Conservation (phyloP, 805 yeast genomes). For the Wickerhamomyces sydowiorum region DNA sequence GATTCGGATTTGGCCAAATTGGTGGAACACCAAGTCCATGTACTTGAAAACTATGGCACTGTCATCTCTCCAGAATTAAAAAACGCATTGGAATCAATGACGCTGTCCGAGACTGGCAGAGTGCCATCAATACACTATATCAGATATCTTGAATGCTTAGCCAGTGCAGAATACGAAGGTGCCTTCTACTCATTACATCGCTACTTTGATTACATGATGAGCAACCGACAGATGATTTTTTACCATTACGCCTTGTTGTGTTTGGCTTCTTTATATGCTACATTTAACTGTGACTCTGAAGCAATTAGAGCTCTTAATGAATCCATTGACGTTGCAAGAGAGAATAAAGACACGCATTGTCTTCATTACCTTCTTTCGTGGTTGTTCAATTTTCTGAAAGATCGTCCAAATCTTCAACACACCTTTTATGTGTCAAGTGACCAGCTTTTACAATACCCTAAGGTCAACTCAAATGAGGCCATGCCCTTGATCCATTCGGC, state of each 20-base stretch:
- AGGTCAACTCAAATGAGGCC: constrained; percentile 24
- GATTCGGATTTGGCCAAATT: constrained; percentile 45
- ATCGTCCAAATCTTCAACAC: constrained; percentile 53
- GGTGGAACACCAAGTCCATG: constrained; percentile 46
- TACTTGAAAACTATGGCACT: constrained; percentile 47
- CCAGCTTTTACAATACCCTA: constrained; percentile 56
- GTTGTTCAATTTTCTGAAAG: constrained; percentile 64
- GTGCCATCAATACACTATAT: constrained; percentile 50
- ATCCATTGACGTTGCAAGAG: constrained; percentile 83
- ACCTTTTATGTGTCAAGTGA: constrained; percentile 52
- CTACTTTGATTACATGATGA: constrained; percentile 74
- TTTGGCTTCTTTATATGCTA: constrained; percentile 65
- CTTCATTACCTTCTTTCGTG: constrained; percentile 68
- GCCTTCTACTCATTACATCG: constrained; percentile 50
- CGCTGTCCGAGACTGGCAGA: constrained; percentile 37
- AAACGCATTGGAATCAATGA: constrained; percentile 37
- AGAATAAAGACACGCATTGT: constrained; percentile 69
- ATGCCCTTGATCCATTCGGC: constrained; percentile 36
- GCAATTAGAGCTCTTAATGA: constrained; percentile 81
- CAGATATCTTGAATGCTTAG: constrained; percentile 53
- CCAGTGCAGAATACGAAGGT: constrained; percentile 51
- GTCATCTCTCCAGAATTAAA: constrained; percentile 40
- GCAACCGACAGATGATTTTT: constrained; percentile 53
- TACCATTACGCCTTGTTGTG: constrained; percentile 77
- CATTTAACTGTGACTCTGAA: constrained; percentile 50